Conservation (phyloP, 139 green algal species). For the Picochlorum sp. region DNA sequence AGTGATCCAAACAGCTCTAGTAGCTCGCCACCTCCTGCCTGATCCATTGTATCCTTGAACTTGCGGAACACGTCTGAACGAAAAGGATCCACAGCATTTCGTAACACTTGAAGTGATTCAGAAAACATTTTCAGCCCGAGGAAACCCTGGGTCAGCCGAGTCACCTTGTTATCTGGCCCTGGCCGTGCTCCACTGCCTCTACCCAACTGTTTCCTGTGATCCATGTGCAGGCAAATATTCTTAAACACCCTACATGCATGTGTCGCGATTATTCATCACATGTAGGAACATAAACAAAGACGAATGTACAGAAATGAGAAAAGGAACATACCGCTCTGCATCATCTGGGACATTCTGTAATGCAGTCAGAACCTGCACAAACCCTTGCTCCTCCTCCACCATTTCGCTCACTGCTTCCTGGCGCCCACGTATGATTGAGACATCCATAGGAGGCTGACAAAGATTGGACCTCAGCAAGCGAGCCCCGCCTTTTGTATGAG, state of each 20-base stretch:
- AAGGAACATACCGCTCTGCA: conserved; percentile 32
- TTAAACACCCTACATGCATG: too few species aligned
- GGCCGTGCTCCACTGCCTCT: too few species aligned
- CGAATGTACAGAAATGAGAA: too few species aligned
- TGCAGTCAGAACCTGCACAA: conserved; percentile 12
- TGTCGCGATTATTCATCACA: too few species aligned
- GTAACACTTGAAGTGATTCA: conserved; percentile 5
- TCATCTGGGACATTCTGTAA: conserved; percentile 40
- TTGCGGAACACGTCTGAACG: too few species aligned
- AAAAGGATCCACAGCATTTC: too few species aligned
- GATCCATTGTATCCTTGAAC: background rate
- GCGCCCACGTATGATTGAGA: conserved; percentile 57
- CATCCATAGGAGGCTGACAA: conserved; percentile 75
- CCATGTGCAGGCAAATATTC: too few species aligned
- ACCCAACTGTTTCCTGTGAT: too few species aligned
- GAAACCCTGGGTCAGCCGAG: too few species aligned
- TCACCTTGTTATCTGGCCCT: too few species aligned
- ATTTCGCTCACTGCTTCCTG: conserved; percentile 47
- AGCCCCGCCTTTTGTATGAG: conserved; percentile 40
- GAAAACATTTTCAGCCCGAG: conserved; percentile 2
- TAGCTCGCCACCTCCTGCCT: conserved; percentile 29
- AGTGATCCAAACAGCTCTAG: conserved; percentile 22
- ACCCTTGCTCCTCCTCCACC: conserved; percentile 16
- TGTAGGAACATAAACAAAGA: too few species aligned
- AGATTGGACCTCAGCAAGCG: conserved; percentile 70